Evolutionary conservation across 164 flowering plant genomes (phyloP).

Genomic region (Vitis rotundifolia): DNA sequence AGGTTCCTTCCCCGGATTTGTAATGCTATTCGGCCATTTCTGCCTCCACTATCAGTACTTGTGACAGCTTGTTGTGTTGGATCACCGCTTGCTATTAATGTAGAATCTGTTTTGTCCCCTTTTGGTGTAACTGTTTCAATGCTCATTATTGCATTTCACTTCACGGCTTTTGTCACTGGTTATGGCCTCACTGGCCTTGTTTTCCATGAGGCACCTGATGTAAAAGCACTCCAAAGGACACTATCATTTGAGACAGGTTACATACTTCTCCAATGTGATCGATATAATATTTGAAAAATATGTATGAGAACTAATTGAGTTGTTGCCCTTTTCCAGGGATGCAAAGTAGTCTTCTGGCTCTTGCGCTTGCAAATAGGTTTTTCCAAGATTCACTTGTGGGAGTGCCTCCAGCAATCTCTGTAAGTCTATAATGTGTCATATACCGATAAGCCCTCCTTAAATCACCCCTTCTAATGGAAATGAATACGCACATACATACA

Average conservation of each 20-base stretch:
- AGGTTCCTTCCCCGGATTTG: slow-evolving; percentile 73
- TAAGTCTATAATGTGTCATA: slow-evolving; percentile 33
- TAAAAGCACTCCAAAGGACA: slow-evolving; percentile 80
- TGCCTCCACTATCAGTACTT: slow-evolving; percentile 87
- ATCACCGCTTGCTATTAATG: slow-evolving; percentile 89
- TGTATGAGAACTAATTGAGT: not conserved
- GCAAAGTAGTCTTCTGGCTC: slow-evolving; percentile 97
- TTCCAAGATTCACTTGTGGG: slow-evolving; percentile 93
- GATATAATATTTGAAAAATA: not conserved
- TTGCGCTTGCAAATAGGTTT: slow-evolving; percentile 90
- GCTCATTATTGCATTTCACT: slow-evolving; percentile 72
- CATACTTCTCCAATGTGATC: slow-evolving; percentile 5
- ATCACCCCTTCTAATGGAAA: too few species aligned
- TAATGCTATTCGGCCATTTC: slow-evolving; percentile 71
- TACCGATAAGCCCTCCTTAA: too few species aligned
- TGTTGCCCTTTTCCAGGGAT: slow-evolving; percentile 56
- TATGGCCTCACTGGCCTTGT: slow-evolving; percentile 57
- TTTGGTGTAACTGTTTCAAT: slow-evolving; percentile 68
- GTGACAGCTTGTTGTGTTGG: slow-evolving; percentile 95
- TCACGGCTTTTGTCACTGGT: slow-evolving; percentile 76
- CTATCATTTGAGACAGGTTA: slow-evolving; percentile 92
- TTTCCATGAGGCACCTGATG: slow-evolving; percentile 64
- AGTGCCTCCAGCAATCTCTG: slow-evolving; percentile 93
- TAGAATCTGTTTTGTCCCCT: slow-evolving; percentile 72
- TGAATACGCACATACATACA: too few species aligned